Base-by-base conservation (phyloP, 2,329 filamentous ascomycete species). In the Clonostachys byssicola region DNA sequence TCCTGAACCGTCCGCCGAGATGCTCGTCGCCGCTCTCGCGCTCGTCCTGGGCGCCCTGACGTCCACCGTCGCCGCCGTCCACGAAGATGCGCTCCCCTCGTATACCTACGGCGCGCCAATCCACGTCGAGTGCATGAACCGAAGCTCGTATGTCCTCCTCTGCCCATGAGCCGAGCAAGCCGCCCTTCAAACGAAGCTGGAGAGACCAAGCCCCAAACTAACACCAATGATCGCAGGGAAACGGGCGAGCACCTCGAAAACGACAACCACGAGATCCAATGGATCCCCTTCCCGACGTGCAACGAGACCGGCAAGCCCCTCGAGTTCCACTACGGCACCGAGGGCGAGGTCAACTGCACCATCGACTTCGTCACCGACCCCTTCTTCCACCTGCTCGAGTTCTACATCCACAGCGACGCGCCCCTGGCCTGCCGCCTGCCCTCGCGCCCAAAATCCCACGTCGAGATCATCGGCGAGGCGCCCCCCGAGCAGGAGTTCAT, bases 391-490 rank as follows among this genome's bases (percentile, higher is more conserved):
- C 80, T 92, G 45, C 85, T 92, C 72, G 89, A 97, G 72, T 97
- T 96, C 78, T 97, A 97, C 77, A 86, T 97, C 65, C 94, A 97
- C 77, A 91, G 88, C 72, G 94, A 99, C 69, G 92, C 91, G 16
- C 94, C 94, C 10, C 77, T 97, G 44, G 85, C 90, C 47, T 99
- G 94, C 68, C 92, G 94, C 45, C 81, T 97, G 13, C 90, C 92
- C 30, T 82, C 89, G 0, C 84, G 86, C 8, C 92, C 92, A 0
- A 63, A 77, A 12, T 68, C 72, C 8, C 73, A 80, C 52, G 66
- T 81, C 53, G 74, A 81, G 59, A 67, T 76, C 34, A 64, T 82
- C 8, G 78, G 77, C 63, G 76, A 77, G 62, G 65, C 66, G 52
- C 67, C 68, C 2, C 65, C 69, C 35, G 67, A 66, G 48, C 74